Percentiles rank a stretch among this genome's conserved stretches.
Conservation (phyloP, 1,284 basidiomycete genomes). For the Stereum hirsutum region DNA sequence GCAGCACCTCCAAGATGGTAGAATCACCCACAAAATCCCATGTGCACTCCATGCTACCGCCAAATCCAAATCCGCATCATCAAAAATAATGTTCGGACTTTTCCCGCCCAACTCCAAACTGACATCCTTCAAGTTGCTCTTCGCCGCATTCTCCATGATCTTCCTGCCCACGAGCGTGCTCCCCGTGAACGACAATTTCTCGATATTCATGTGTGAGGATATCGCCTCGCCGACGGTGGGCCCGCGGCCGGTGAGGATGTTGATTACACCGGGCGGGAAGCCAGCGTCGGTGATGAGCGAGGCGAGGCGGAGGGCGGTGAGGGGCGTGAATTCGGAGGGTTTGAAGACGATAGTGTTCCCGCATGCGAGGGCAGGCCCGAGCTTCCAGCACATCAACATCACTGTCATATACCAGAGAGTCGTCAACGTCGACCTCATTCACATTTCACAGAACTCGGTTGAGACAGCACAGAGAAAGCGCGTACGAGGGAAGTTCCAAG, state of each 20-base stretch:
- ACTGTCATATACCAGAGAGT: constrained; percentile 27
- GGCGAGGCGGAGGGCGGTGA: constrained; percentile 61
- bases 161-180: constrained; percentile 76
- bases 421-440: background rate
- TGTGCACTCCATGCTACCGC: constrained; percentile 77
- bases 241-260: constrained; percentile 62
- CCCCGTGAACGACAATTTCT: constrained; percentile 73
- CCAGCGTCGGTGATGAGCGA: constrained; percentile 43
- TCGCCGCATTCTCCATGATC: constrained; percentile 77
- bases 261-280: constrained; percentile 66
- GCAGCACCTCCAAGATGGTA: too few species aligned
- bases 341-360: constrained; percentile 83
- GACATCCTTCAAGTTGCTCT: constrained; percentile 82
- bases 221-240: constrained; percentile 59
- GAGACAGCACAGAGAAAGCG: constrained; percentile 6
- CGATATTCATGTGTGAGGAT: constrained; percentile 51
- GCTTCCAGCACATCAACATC: constrained; percentile 75
- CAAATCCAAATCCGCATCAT: constrained; percentile 69
- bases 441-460: background rate
- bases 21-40: constrained; percentile 60
- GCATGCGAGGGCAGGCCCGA: constrained; percentile 78
- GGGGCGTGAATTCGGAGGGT: constrained; percentile 86
- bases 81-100: constrained; percentile 71
- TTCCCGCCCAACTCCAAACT: constrained; percentile 94
- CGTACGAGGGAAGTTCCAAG: constrained; percentile 68